Evolutionary conservation across 1,284 basidiomycete genomes (phyloP), one percentile per base, ranked within the genome.

Genomic region (Apiotrichum gamsii): DNA sequence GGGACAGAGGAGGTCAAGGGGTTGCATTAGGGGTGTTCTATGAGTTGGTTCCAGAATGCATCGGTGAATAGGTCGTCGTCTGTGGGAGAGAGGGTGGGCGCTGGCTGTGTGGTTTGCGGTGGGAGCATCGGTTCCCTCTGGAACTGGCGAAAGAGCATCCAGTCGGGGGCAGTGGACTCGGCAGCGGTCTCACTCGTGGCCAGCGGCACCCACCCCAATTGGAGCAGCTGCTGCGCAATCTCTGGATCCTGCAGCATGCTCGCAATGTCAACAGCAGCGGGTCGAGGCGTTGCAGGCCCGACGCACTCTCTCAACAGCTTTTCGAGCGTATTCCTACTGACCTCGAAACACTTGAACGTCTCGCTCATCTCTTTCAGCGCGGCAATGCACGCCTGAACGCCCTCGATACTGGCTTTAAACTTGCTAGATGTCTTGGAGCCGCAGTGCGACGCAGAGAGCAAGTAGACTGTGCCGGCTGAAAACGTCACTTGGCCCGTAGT

Each of bases 401-500:
- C 37, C n/a, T 49, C 46, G 15, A 59, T 49, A n/a, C 33, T 37
- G 4, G 49, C 25, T 25, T 49, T 50, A 33, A 35, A 44, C 28
- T 49, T 48, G 13, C 47, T 43, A 13, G 43, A 47, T 21, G 43
- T 40, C 38, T 60, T 52, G 30, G 36, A 28, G 8, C 36, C 25
- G 25, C 33, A 43, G 46, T 49, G 43, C 37, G 57, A 52, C 9
- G 60, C 63, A 16, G 45, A 42, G n/a, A 67, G 57, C 14, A 67
- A 51, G 35, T 56, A 51, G 21, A 67, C 57, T 0, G 65, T 63
- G 1, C 62, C 65, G 1, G 62, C 59, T 5, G 53, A 52, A 44
- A 65, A 67, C 15, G 54, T 49, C 18, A 65, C 56, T 32, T 68
- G 60, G 20, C 49, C 52, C 2, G 59, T 39, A 21, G 61, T 56